phyloP scores from a whole-genome alignment of 768 basidiomycete genomes.

The Trametes villosa region DNA sequence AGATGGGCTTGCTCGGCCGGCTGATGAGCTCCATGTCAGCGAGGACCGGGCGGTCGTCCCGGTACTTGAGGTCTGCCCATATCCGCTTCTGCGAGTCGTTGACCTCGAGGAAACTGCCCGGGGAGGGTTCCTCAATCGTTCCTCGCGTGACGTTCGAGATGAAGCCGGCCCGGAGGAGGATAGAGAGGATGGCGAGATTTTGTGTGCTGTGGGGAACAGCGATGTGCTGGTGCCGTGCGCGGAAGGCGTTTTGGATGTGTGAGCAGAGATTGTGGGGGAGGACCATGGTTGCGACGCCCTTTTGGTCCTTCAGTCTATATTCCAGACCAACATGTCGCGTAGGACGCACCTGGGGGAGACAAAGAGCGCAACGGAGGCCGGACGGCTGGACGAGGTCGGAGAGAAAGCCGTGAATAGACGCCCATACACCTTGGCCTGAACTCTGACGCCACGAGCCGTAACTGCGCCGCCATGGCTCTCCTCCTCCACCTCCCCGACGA shows the following conservation, averaged over 20 bases:
- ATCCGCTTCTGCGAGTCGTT: constrained; percentile 75
- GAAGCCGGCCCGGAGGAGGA: constrained; percentile 91
- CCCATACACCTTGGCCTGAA: not conserved
- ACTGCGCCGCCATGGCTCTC: constrained; percentile 12
- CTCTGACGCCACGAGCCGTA: no score
- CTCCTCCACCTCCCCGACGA: constrained; percentile 28
- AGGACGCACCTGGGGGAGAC: not conserved
- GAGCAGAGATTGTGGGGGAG: constrained; percentile 88
- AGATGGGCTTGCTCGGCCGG: constrained; percentile 80
- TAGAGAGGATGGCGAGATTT: constrained; percentile 89
- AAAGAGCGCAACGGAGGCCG: not conserved
- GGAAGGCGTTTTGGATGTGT: constrained; percentile 91
- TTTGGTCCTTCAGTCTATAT: no score
- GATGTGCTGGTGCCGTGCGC: constrained; percentile 78
- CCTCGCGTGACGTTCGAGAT: constrained; percentile 83
- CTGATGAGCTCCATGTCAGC: constrained; percentile 79
- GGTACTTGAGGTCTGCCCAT: constrained; percentile 95
- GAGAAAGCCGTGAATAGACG: not conserved
- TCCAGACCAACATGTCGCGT: not conserved
- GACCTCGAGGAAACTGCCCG: constrained; percentile 60
- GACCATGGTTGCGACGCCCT: constrained; percentile 39
- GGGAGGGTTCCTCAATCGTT: constrained; percentile 65
- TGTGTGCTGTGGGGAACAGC: constrained; percentile 83
- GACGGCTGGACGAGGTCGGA: not conserved
- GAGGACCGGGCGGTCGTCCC: constrained; percentile 87